Percentiles rank a stretch among this genome's conserved stretches.
Conservation (phyloP, 192 early-diverging fungal genomes). For the Dimargaris xerosporica region DNA sequence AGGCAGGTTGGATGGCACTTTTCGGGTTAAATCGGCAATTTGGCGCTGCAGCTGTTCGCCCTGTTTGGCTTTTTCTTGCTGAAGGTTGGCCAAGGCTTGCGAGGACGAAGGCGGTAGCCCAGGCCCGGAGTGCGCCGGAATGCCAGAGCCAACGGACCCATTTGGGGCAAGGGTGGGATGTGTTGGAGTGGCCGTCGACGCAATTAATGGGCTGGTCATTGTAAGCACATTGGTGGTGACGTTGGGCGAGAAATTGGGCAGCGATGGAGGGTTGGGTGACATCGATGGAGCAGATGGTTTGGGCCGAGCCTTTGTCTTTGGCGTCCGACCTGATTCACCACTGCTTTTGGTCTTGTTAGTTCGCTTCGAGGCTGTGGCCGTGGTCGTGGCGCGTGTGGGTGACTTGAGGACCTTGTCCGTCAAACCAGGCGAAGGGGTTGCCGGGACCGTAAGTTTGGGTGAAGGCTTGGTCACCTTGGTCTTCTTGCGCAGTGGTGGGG, state of each 20-base stretch:
- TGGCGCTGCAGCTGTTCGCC: not conserved
- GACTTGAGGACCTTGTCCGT: not conserved
- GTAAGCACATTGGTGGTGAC: not conserved
- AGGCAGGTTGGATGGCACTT: not conserved
- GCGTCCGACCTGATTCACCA: not conserved
- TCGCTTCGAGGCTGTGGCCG: no score
- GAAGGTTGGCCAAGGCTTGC: not conserved
- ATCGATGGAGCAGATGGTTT: not conserved
- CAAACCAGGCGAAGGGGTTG: slow-evolving; percentile 2
- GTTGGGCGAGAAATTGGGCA: not conserved
- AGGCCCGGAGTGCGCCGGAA: not conserved
- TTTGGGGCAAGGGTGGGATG: not conserved
- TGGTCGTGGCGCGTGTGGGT: not conserved
- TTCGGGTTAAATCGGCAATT: not conserved
- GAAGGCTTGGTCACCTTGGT: slow-evolving; percentile 23
- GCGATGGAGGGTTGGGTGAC: not conserved
- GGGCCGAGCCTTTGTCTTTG: slow-evolving; percentile 2
- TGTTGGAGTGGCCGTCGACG: not conserved
- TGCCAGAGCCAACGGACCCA: not conserved
- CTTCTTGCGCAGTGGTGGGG: slow-evolving; percentile 16
- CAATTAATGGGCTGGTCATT: slow-evolving; percentile 4
- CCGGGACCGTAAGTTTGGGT: slow-evolving; percentile 18
- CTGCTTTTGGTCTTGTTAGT: not conserved
- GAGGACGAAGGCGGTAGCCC: not conserved
- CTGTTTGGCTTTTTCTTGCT: not conserved